Evolutionary conservation across 257 asterid genomes (phyloP).

Genomic region (Fraxinus pennsylvanica): DNA sequence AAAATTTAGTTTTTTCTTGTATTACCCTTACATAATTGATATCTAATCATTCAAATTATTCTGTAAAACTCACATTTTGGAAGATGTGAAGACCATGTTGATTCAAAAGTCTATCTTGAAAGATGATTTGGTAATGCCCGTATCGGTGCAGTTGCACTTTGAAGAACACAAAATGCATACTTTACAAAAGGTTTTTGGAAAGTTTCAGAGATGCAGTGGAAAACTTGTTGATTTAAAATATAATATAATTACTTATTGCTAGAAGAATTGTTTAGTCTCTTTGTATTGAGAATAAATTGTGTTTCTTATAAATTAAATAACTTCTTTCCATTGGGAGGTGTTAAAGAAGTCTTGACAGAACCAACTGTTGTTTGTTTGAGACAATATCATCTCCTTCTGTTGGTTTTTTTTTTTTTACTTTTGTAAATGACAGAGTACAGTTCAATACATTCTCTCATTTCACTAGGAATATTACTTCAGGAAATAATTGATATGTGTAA

Average conservation of each 20-base stretch:
- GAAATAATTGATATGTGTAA: constrained; percentile 98
- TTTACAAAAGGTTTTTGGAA: background rate
- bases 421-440: background rate
- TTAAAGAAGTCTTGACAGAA: background rate
- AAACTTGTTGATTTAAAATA: too few species aligned
- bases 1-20: background rate
- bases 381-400: background rate
- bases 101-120: background rate
- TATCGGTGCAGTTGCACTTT: background rate
- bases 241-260: background rate
- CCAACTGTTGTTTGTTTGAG: background rate
- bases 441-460: constrained; percentile 23
- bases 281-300: background rate
- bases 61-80: background rate
- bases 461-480: constrained; percentile 47
- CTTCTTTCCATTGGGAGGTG: background rate
- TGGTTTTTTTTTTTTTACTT: background rate
- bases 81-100: background rate
- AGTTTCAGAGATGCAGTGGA: background rate
- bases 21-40: background rate
- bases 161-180: background rate
- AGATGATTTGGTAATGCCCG: background rate
- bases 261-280: background rate
- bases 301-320: background rate
- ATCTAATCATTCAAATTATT: background rate